phyloP scores from a whole-genome alignment of 345 rosid species.

The Camelina hispida region DNA sequence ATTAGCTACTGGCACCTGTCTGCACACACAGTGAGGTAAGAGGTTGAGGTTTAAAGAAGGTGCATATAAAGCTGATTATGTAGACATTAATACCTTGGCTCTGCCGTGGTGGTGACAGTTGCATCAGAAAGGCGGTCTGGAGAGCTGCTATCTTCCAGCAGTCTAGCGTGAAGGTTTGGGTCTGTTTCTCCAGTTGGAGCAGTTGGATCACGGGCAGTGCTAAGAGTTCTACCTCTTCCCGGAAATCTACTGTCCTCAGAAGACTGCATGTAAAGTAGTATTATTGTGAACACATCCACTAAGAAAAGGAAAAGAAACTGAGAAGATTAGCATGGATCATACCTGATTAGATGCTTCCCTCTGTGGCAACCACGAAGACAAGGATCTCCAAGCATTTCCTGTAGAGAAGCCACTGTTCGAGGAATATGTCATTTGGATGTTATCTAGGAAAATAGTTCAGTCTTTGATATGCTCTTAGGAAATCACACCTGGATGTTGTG shows the following conservation, averaged over 20 bases:
- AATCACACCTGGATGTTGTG: constrained; percentile 62
- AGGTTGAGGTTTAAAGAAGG: neutral
- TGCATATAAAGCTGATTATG: neutral
- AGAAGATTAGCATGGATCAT: neutral
- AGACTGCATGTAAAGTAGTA: constrained; percentile 52
- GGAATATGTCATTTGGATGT: constrained; percentile 20
- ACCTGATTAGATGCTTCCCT: constrained; percentile 75
- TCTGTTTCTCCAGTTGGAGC: constrained; percentile 57
- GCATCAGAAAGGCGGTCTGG: constrained; percentile 50
- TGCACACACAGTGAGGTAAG: constrained; percentile 15
- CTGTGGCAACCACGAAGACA: constrained; percentile 89
- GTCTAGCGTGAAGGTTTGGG: constrained; percentile 78
- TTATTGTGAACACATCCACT: constrained; percentile 6
- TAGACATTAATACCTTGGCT: constrained; percentile 53
- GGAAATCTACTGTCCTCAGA: constrained; percentile 77
- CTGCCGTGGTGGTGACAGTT: constrained; percentile 43
- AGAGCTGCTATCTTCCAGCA: constrained; percentile 62
- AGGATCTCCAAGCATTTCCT: constrained; percentile 82
- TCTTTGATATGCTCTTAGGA: constrained; percentile 14
- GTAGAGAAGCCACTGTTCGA: constrained; percentile 69
- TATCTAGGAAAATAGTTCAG: constrained; percentile 14
- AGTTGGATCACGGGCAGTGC: constrained; percentile 51
- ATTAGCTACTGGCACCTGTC: constrained; percentile 41
- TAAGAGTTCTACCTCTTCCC: constrained; percentile 80
- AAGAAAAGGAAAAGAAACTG: neutral